phyloP scores from a whole-genome alignment of 2,329 filamentous ascomycete species.

The Hypoxylon sp. region DNA sequence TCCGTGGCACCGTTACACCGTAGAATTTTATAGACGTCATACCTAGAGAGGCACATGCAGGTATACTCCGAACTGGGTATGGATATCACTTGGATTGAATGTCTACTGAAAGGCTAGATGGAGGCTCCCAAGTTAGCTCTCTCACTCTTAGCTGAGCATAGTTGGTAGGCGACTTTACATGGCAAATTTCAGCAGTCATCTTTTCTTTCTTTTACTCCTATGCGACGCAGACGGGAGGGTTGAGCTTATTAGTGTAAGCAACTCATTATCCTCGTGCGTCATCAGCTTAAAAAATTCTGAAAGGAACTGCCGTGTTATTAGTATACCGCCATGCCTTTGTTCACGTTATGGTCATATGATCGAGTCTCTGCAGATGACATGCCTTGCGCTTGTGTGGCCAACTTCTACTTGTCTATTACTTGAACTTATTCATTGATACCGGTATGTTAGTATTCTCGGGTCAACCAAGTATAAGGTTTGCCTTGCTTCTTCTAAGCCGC shows the following conservation, averaged over 20 bases:
- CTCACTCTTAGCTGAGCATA: background rate
- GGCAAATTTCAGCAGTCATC: background rate
- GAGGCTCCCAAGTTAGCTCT: background rate
- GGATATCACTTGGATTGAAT: background rate
- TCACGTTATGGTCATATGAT: conserved; percentile 15
- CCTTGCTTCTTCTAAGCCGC: background rate
- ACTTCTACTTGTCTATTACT: background rate
- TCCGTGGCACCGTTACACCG: too few species aligned
- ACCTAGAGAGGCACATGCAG: too few species aligned
- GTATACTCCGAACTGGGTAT: too few species aligned
- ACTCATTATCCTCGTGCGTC: background rate
- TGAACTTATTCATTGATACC: background rate
- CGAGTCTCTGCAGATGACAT: background rate
- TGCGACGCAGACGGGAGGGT: background rate
- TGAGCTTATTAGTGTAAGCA: background rate
- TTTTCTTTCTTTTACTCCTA: background rate
- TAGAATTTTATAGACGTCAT: background rate
- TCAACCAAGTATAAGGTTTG: background rate
- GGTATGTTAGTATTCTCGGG: background rate
- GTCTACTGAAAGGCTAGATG: background rate
- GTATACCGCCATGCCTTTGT: conserved; percentile 1
- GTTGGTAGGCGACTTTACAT: background rate
- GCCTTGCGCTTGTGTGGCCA: background rate
- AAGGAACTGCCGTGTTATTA: background rate
- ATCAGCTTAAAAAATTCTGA: background rate